Evolutionary conservation across 2,329 filamentous ascomycete species (phyloP).

Genomic region (Fusarium clavum): DNA sequence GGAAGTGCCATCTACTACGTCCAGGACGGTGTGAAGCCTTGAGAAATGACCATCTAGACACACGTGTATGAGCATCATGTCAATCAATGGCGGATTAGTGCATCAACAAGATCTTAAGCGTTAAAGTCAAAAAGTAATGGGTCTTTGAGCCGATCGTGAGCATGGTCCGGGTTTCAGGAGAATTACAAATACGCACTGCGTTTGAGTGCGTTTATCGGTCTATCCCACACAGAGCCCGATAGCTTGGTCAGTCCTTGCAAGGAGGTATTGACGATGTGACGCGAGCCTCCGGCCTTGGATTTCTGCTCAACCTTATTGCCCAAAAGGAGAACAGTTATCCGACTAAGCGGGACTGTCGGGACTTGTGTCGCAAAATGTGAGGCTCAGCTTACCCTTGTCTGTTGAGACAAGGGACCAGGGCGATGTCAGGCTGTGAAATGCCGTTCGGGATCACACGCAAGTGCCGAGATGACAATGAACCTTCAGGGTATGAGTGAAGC

Average conservation of each 20-base stretch:
- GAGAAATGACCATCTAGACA: not conserved
- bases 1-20: slow-evolving; percentile 70
- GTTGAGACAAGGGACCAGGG: not conserved
- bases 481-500: slow-evolving; percentile 11
- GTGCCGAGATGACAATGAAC: slow-evolving; percentile 22
- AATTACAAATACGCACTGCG: slow-evolving; percentile 4
- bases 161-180: slow-evolving; percentile 13
- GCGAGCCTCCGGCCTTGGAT: not conserved
- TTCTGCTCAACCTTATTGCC: not conserved
- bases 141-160: slow-evolving; percentile 5
- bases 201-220: slow-evolving; percentile 12
- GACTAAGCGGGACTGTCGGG: not conserved
- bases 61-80: slow-evolving; percentile 9
- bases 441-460: slow-evolving; percentile 29
- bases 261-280: slow-evolving; percentile 16
- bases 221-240: slow-evolving; percentile 27
- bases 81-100: slow-evolving; percentile 2
- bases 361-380: slow-evolving; percentile 5
- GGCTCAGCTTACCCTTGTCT: slow-evolving; percentile 17
- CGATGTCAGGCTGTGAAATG: slow-evolving; percentile 22
- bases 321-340: not conserved
- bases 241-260: slow-evolving; percentile 10
- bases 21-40: slow-evolving; percentile 43
- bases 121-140: slow-evolving; percentile 11
- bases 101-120: slow-evolving; percentile 15